phyloP scores from a whole-genome alignment of 805 yeast genomes.

The Suhomyces sp. region DNA sequence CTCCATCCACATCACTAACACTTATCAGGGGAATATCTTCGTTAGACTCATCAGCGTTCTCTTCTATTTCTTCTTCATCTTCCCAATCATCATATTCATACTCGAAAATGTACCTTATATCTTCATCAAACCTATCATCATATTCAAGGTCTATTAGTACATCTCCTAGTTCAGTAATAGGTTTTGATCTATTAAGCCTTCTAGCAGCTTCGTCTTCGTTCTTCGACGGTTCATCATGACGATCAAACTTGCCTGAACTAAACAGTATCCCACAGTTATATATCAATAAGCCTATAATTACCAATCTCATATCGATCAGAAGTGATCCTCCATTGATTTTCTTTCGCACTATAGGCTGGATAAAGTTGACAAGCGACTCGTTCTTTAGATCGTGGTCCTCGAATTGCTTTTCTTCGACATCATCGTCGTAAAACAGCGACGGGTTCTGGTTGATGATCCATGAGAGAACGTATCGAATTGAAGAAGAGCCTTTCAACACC shows the following conservation, averaged over 20 bases:
- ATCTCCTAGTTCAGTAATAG: slow-evolving; percentile 46
- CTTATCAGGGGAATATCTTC: slow-evolving; percentile 14
- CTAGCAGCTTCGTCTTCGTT: slow-evolving; percentile 7
- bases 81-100: slow-evolving; percentile 40
- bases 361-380: slow-evolving; percentile 56
- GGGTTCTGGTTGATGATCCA: slow-evolving; percentile 52
- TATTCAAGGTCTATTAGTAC: slow-evolving; percentile 53
- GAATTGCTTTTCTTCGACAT: slow-evolving; percentile 4
- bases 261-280: slow-evolving; percentile 22
- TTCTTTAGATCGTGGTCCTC: slow-evolving; percentile 53
- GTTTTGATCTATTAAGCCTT: slow-evolving; percentile 19
- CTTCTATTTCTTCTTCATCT: slow-evolving; percentile 6
- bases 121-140: slow-evolving; percentile 69
- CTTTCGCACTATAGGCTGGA: slow-evolving; percentile 66
- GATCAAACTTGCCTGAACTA: slow-evolving; percentile 7
- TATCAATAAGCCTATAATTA: slow-evolving; percentile 50
- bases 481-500: slow-evolving; percentile 57
- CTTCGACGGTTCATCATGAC: background rate
- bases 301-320: slow-evolving; percentile 54
- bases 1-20: background rate
- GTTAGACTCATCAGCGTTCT: slow-evolving; percentile 4
- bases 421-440: slow-evolving; percentile 15
- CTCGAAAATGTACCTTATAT: slow-evolving; percentile 58
- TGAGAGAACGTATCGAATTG: slow-evolving; percentile 60
- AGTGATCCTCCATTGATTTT: slow-evolving; percentile 56